Base-by-base conservation (phyloP, 306 rosid species). In the Coriaria nepalensis region DNA sequence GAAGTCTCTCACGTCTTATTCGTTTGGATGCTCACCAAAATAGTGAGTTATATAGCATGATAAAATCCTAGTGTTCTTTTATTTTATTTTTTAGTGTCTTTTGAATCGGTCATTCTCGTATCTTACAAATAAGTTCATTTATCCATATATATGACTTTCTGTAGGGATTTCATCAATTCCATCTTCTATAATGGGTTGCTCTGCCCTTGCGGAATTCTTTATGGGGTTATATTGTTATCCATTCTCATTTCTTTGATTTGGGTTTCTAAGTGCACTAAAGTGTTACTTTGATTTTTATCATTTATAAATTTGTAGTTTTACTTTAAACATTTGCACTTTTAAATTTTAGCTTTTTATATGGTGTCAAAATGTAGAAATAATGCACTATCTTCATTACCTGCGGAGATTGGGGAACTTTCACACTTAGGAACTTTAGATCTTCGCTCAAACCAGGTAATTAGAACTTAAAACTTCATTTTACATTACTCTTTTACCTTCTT, bases 141-240 rank as follows among this genome's bases (percentile, higher is more conserved):
- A n/a, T 49, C 43, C 55, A 50, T 35, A 57, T 37, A 38, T 50
- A 48, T 11, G n/a, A 15, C 56, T 9, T 42, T 69, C 13, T 63
- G 76, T 78, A 88, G 97, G 67, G 77, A 73, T 88, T 72, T 74
- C 84, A 41, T 71, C 90, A 13, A 67, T 88, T 53, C 97, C 97
- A 51, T 55, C 78, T 48, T 84, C 95, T 57, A 81, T 88, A 43
- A 62, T 5, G 45, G 79, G 77, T 35, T 84, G 95, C 40, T 65
- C 65, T 52, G 75, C 93, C 59, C 95, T 88, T 52, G 79, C 61
- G 0, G 97, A 84, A 75, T 70, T 88, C 61, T 77, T 70, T 66
- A 70, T 84, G 82, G 88, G 97, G 97, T 88, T 47, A 50, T 53
- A 48, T 71, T 73, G 68, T 63, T 47, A 76, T 62, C 62, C 65